phyloP scores from a whole-genome alignment of 2,329 filamentous ascomycete genomes.

The Hypoxylon sp. region DNA sequence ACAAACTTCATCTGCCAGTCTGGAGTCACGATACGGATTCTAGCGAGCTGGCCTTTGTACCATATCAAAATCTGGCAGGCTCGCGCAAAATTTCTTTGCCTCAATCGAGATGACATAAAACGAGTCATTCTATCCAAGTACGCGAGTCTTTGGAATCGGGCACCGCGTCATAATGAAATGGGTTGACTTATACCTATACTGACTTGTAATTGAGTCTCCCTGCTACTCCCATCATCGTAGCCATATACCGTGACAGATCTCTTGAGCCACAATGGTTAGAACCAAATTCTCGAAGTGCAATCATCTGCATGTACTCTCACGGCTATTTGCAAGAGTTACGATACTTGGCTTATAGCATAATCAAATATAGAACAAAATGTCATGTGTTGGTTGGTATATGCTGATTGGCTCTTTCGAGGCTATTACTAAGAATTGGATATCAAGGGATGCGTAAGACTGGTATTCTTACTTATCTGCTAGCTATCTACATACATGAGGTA shows the following conservation, averaged over 20 bases:
- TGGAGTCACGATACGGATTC: slow-evolving; percentile 26
- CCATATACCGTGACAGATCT: not conserved
- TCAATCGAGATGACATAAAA: slow-evolving; percentile 26
- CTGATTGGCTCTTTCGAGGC: not conserved
- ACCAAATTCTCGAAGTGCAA: not conserved
- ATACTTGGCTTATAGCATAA: too few relatives aligned
- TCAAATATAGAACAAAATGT: too few relatives aligned
- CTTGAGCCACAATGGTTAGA: not conserved
- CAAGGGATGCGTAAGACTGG: not conserved
- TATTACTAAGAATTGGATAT: not conserved
- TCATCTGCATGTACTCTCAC: not conserved
- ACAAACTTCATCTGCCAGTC: slow-evolving; percentile 23
- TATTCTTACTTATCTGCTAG: not conserved
- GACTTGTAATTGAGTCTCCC: not conserved
- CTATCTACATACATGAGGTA: too few relatives aligned
- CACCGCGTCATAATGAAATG: not conserved
- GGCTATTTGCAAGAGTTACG: too few relatives aligned
- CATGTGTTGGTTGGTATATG: not conserved
- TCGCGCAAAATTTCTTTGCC: slow-evolving; percentile 44
- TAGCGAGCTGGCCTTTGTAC: slow-evolving; percentile 44
- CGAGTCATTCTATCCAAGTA: slow-evolving; percentile 19
- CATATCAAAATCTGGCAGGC: slow-evolving; percentile 46
- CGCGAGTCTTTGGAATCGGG: not conserved
- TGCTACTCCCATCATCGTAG: not conserved
- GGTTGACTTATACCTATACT: not conserved